These are phyloP conservation scores for Sugiyamaella castrensis DNA, from an alignment of 1,139 yeast species.

Conservation along the genomic window DNA sequence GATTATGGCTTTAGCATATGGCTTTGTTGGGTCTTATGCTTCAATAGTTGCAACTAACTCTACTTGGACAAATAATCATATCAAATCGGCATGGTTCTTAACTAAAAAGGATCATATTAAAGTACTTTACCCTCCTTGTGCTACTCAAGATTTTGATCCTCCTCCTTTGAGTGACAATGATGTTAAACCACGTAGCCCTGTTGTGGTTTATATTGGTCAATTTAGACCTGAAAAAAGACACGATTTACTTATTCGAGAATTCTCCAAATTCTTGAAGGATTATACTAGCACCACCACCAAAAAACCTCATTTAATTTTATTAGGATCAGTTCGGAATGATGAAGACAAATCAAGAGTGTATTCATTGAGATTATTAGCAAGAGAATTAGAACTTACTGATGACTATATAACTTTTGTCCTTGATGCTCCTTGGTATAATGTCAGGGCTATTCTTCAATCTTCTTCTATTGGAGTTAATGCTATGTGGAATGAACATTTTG, in stretches of 20 bases:
- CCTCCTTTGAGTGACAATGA: constrained; percentile 19
- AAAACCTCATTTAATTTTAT: constrained; percentile 53
- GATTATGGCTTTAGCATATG: constrained; percentile 49
- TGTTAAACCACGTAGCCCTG: constrained; percentile 45
- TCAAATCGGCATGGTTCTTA: constrained; percentile 56
- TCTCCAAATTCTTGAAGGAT: constrained; percentile 46
- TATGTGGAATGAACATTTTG: constrained; percentile 99
- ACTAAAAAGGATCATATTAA: constrained; percentile 40
- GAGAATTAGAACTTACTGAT: constrained; percentile 48
- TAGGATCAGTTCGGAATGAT: constrained; percentile 80
- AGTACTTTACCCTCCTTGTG: constrained; percentile 84
- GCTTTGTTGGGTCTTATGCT: constrained; percentile 63
- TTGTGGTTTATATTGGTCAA: constrained; percentile 79
- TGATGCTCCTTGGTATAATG: constrained; percentile 69
- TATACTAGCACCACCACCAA: constrained; percentile 17
- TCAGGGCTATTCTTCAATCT: constrained; percentile 52
- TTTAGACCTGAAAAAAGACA: constrained; percentile 96
- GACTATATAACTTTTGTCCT: constrained; percentile 58
- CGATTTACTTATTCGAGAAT: constrained; percentile 60
- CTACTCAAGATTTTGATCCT: constrained; percentile 52
- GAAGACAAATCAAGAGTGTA: constrained; percentile 63
- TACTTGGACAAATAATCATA: constrained; percentile 85
- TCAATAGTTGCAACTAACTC: constrained; percentile 75
- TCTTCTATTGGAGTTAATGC: constrained; percentile 84
- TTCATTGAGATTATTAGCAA: constrained; percentile 46